phyloP scores from a whole-genome alignment of 257 asterid species.

The Gentiana straminea region DNA sequence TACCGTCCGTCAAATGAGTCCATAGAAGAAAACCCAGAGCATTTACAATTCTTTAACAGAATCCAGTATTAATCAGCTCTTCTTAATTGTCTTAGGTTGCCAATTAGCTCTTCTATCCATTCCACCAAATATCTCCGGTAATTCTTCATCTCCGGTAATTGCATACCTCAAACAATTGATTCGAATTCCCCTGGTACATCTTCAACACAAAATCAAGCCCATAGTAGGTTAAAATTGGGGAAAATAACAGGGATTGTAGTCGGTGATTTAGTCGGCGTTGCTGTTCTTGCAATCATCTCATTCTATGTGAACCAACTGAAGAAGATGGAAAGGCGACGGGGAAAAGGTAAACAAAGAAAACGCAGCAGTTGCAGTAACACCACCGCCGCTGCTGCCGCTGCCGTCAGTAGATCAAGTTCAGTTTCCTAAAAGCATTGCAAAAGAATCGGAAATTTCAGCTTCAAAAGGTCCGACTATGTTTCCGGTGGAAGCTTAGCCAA shows the following conservation, averaged over 20 bases:
- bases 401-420: too few species aligned
- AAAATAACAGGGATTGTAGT: conserved; percentile 52
- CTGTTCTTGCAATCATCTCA: conserved; percentile 45
- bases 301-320: conserved; percentile 41
- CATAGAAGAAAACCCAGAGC: background rate
- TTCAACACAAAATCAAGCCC: conserved; percentile 18
- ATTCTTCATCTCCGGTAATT: conserved; percentile 58
- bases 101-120: conserved; percentile 29
- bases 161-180: conserved; percentile 67
- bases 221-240: conserved; percentile 47
- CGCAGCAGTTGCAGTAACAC: background rate
- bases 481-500: conserved; percentile 85
- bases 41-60: conserved; percentile 17
- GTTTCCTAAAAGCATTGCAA: conserved; percentile 17
- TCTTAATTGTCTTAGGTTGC: too few species aligned
- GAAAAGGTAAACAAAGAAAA: conserved; percentile 9
- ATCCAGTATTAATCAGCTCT: too few species aligned
- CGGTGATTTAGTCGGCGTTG: conserved; percentile 62
- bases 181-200: conserved; percentile 16
- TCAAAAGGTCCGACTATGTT: conserved; percentile 52
- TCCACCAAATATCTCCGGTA: conserved; percentile 44
- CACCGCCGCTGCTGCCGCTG: too few species aligned
- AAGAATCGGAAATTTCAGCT: conserved; percentile 20
- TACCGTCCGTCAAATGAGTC: background rate
- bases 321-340: conserved; percentile 21